Evolutionary conservation across 257 asterid species (phyloP), one percentile per base, ranked within the genome.

Genomic region (Eustoma russellianum): DNA sequence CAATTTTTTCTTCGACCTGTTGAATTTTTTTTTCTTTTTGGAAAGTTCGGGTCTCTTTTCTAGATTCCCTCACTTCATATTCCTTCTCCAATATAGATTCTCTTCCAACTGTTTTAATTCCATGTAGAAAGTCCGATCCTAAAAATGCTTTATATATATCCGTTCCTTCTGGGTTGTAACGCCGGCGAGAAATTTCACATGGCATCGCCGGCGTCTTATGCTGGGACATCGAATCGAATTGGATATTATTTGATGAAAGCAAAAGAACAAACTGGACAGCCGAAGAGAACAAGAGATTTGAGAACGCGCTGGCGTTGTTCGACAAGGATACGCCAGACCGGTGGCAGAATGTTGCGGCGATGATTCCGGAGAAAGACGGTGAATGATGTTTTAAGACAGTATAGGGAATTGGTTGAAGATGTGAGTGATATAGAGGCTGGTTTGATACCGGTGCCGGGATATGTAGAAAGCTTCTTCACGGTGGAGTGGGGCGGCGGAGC

Each of bases 241-340:
- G 30, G 30, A 24, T 24, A 88, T 51, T 87, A 55, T 84, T 70
- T 60, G 84, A 82, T 43, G 93, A 70, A 14, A 71, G 19, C 41
- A 65, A 59, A 33, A 77, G 64, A 3, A 45, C 77, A 1, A 76
- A 68, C 12, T 88, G 97, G 97, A 88, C 91, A 0, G 49, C 70
- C 3, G 97, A 82, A 68, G 97, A 88, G 71, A 88, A 88, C 73
- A 88, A 82, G 38, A 62, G 63, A 33, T 88, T 88, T 46, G 97
- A 88, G 58, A 75, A 73, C 54, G 97, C 97, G 4, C 80, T 88
- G 1, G 93, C 95, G 7, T 60, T 84, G 41, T 84, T 75, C 52
- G 96, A 88, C 35, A 73, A 71, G 59, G 94, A 88, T 12, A 83
- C 97, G 5, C 97, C 97, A 0, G 97, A 88, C 46, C 75, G 97